phyloP scores from a whole-genome alignment of 257 asterid genomes.

The Fraxinus cuspidata region DNA sequence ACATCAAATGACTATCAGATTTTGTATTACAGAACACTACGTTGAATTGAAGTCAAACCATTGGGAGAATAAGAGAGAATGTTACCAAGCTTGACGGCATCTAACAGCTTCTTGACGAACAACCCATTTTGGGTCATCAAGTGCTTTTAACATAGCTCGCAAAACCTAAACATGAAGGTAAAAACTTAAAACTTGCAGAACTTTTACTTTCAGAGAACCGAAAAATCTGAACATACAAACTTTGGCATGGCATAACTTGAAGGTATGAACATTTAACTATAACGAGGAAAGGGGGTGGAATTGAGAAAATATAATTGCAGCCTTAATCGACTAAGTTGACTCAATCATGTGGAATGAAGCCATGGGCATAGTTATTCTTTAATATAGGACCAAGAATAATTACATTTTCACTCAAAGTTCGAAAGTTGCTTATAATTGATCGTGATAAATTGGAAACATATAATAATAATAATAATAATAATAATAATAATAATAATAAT shows the following conservation, averaged over 20 bases:
- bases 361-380: neutral
- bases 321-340: constrained; percentile 1
- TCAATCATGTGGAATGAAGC: constrained; percentile 1
- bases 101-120: constrained; percentile 92
- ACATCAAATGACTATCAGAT: constrained; percentile 5
- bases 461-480: constrained; percentile 4
- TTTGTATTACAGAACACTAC: neutral
- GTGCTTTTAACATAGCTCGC: constrained; percentile 68
- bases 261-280: neutral
- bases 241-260: neutral
- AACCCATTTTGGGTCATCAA: constrained; percentile 83
- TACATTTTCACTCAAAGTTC: neutral
- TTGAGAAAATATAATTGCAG: neutral
- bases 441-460: neutral
- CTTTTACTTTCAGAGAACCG: neutral
- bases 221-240: neutral
- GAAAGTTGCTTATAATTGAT: neutral
- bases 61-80: neutral
- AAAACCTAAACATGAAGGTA: constrained; percentile 58
- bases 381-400: constrained; percentile 3
- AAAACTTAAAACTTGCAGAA: neutral
- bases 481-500: too few species aligned
- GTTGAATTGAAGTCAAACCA: constrained; percentile 5
- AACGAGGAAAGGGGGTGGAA: neutral
- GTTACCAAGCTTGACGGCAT: constrained; percentile 86